Evolutionary conservation across 2,329 filamentous ascomycete genomes (phyloP).

Genomic region (Sclerotinia borealis): DNA sequence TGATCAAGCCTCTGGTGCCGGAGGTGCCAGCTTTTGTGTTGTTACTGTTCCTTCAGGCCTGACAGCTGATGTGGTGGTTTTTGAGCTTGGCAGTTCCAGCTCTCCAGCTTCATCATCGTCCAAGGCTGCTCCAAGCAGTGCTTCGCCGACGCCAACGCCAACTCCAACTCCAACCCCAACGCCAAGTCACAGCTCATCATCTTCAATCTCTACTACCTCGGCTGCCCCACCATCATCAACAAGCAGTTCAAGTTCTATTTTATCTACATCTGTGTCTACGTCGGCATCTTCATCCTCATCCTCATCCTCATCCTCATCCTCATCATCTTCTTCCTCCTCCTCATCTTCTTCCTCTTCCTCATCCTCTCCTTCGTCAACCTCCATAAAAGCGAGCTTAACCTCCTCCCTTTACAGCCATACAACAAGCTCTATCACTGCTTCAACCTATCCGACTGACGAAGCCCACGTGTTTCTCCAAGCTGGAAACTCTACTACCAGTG

Average conservation of each 20-base stretch:
- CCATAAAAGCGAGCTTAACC: neutral
- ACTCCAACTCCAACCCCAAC: conserved; percentile 26
- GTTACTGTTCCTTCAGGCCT: conserved; percentile 64
- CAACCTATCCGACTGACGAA: conserved; percentile 14
- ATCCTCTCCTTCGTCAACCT: conserved; percentile 11
- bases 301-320: conserved; percentile 15
- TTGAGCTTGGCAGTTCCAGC: conserved; percentile 33
- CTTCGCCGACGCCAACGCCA: conserved; percentile 19
- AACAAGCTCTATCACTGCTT: conserved; percentile 13
- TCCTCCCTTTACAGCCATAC: conserved; percentile 14
- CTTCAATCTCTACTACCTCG: conserved; percentile 16
- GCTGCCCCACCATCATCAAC: conserved; percentile 19
- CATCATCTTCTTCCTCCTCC: neutral
- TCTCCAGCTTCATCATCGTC: conserved; percentile 18
- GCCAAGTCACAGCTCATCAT: conserved; percentile 22
- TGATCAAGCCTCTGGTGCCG: conserved; percentile 52
- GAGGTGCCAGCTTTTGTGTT: conserved; percentile 66
- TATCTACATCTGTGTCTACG: conserved; percentile 16
- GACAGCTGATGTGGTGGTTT: conserved; percentile 62
- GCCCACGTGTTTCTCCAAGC: conserved; percentile 27
- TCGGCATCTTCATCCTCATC: conserved; percentile 17
- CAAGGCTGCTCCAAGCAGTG: conserved; percentile 6
- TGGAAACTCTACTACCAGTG: conserved; percentile 14
- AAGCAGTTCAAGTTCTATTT: conserved; percentile 9
- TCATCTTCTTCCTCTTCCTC: conserved; percentile 8